phyloP scores from a whole-genome alignment of 2,329 filamentous ascomycete genomes.

The Hypomyces rosellus region DNA sequence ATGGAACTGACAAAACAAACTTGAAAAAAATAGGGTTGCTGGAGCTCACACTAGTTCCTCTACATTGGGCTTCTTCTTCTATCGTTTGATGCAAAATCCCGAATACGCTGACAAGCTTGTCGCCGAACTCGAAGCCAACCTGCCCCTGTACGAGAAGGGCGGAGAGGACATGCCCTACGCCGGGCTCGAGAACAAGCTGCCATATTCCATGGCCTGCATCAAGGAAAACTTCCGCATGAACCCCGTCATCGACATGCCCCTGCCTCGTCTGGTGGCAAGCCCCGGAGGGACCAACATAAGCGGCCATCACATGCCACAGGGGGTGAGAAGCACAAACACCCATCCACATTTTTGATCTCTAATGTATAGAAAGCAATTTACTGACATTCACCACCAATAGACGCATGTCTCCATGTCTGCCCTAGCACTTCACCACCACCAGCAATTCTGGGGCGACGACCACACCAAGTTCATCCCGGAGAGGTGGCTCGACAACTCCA shows the following conservation, averaged over 20 bases:
- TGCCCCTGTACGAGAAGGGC: no score
- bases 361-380: not conserved
- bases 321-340: not conserved
- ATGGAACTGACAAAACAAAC: no score
- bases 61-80: not conserved
- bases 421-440: no score
- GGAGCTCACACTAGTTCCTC: not conserved
- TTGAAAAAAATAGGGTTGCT: not conserved
- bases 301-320: not conserved
- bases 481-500: not conserved
- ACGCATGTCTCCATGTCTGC: not conserved
- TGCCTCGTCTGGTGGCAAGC: not conserved
- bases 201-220: slow-evolving; percentile 2
- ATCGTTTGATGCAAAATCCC: not conserved
- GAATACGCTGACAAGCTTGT: not conserved
- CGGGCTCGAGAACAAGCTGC: not conserved
- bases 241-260: not conserved
- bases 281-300: not conserved
- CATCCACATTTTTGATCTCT: no score
- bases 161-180: not conserved
- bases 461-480: not conserved
- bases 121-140: not conserved
- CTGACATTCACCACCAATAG: not conserved
- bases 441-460: not conserved
- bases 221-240: slow-evolving; percentile 1